Base-by-base conservation (phyloP, 2,329 filamentous ascomycete genomes). In the Delphinella strobiligena region DNA sequence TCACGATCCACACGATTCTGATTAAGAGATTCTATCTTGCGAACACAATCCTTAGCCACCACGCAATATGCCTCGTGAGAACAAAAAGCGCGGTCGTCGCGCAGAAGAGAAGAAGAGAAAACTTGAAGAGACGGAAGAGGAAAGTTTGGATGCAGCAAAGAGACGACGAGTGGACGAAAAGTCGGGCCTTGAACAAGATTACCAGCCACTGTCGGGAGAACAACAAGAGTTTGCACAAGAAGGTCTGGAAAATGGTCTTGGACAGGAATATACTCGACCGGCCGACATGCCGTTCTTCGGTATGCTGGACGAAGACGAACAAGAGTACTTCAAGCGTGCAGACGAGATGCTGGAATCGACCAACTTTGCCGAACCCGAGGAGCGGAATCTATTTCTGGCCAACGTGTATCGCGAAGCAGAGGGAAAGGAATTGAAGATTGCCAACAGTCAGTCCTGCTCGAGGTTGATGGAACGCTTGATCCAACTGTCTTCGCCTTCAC, bases 351-450 rank as follows among this genome's bases (percentile, higher is more conserved):
- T 98, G 44, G 88, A 94, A 59, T 63, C 85, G 49, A 91, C 96
- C 63, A 78, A 89, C 57, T 96, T 96, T 58, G 75, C 74, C 31
- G 78, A 79, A 30, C 60, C 75, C 38, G 85, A 94, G 49, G 67
- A 69, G 47, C 61, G 66, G 40, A 48, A 52, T 7, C 51, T 66
- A 15, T 72, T 72, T 51, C 58, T 96, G 34, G 76, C 80, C 45
- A 93, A 81, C 59, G 82, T 96, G 37, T 93, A 83, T 62, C 72
- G 74, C 49, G 89, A 96, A 62, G 87, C 88, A 1, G 71, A 78
- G 45, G 87, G 86, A 45, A 96, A 96, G 62, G 91, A 96, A 61
- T 69, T 98, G 54, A 98, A 96, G 69, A 75, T 98, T 46, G 88
- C 88, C 17, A 91, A 85, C 63, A 94, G 87, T 59, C 91, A 98